Evolutionary conservation across 306 rosid species (phyloP), one percentile per base, ranked within the genome.

Genomic region (Cicer chorassanicum): DNA sequence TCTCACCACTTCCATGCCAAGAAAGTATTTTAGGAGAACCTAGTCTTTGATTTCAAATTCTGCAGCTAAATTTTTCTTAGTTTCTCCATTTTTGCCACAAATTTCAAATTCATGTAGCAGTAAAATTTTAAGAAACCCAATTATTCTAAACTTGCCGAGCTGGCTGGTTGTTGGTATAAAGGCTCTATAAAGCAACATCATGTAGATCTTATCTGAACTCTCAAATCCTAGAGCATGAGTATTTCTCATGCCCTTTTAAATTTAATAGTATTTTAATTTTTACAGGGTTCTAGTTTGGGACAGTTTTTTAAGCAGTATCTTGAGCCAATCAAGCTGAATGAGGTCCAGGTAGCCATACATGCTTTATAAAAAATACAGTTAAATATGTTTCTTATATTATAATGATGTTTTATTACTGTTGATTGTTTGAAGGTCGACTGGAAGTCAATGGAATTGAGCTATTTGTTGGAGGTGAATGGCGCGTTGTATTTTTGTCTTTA

Each of bases 201-300:
- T 43, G 50, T 60, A 38, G 61, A 53, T 78, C 40, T 24, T 21
- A 12, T 45, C 15, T 68, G 55, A 46, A 46, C 65, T 75, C 21
- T 62, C 62, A 40, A 44, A 18, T 77, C 69, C 75, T 77, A 39
- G 39, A 24, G 45, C 12, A 13, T 70, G 68, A 19, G 49, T 40
- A 57, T 75, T 42, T 18, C 84, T 61, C 41, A 29, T 59, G 74
- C 45, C 18, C 70, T 55, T 65, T 65, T 53, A 39, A n/a, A 77
- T 65, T 65, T 57, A 39, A n/a, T 75, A 65, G 34, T 63, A 16
- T 68, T 77, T 80, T 60, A 41, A 48, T 80, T 73, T 62, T 81
- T 70, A 70, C 82, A 91, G 98, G 98, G 98, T 82, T 94, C 98
- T 61, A 94, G 98, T 82, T 51, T 91, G 86, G 98, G 97, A 62